Evolutionary conservation across 1,139 yeast genomes (phyloP).

Genomic region (Debaryomyces sp.): DNA sequence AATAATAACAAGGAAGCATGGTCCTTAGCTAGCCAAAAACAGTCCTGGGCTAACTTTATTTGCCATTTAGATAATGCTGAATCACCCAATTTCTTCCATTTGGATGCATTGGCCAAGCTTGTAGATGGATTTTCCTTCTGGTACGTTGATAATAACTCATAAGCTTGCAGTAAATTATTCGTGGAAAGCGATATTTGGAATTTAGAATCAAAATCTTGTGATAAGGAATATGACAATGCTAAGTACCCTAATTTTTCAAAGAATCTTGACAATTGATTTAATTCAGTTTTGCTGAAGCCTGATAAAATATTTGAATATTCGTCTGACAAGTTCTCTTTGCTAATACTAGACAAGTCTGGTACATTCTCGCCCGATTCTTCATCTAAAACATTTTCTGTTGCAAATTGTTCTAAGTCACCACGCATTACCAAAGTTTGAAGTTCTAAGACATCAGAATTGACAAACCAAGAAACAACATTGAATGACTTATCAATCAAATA

Average conservation of each 20-base stretch:
- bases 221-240: slow-evolving; percentile 78
- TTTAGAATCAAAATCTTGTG: slow-evolving; percentile 84
- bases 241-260: slow-evolving; percentile 89
- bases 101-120: slow-evolving; percentile 42
- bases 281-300: slow-evolving; percentile 66
- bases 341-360: slow-evolving; percentile 57
- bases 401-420: slow-evolving; percentile 72
- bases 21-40: slow-evolving; percentile 82
- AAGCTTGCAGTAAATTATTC: slow-evolving; percentile 71
- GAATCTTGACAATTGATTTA: slow-evolving; percentile 84
- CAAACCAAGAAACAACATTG: slow-evolving; percentile 77
- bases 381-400: slow-evolving; percentile 32
- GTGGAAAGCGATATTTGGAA: slow-evolving; percentile 75
- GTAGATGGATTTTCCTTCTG: slow-evolving; percentile 53
- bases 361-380: slow-evolving; percentile 43
- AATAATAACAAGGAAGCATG: slow-evolving; percentile 78
- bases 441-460: slow-evolving; percentile 85
- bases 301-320: slow-evolving; percentile 45
- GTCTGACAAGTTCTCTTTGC: slow-evolving; percentile 64
- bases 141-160: slow-evolving; percentile 61
- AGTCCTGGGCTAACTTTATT: slow-evolving; percentile 75
- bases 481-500: slow-evolving; percentile 91
- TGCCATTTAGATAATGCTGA: slow-evolving; percentile 79
- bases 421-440: slow-evolving; percentile 94
- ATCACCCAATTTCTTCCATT: slow-evolving; percentile 95